Evolutionary conservation across 768 basidiomycete genomes (phyloP).

Genomic region (Boletus huronensis): DNA sequence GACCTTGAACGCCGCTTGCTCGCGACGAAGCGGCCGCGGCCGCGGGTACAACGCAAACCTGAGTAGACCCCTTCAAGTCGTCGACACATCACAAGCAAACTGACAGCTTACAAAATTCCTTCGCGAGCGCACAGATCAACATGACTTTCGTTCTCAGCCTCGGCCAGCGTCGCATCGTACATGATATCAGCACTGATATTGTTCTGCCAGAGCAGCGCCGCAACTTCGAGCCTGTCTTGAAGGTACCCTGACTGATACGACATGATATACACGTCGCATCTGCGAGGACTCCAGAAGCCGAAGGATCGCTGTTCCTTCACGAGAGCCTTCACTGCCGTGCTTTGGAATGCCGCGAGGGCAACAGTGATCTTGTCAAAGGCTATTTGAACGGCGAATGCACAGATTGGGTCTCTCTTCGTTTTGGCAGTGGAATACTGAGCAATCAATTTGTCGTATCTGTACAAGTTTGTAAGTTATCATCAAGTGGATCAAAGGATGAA

Average conservation of each 20-base stretch:
- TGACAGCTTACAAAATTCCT: conserved; percentile 67
- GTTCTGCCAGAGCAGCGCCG: conserved; percentile 72
- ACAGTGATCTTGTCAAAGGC: conserved; percentile 74
- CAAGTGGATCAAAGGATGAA: neutral
- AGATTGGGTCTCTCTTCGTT: conserved; percentile 49
- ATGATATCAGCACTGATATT: conserved; percentile 84
- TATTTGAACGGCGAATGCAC: conserved; percentile 74
- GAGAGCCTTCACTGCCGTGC: conserved; percentile 58
- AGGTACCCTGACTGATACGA: conserved; percentile 74
- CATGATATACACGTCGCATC: conserved; percentile 84
- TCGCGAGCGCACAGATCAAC: conserved; percentile 71
- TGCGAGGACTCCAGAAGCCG: conserved; percentile 85
- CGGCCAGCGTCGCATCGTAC: conserved; percentile 72
- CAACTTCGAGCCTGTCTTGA: conserved; percentile 75
- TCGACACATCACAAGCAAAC: neutral
- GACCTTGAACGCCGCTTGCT: conserved; percentile 72
- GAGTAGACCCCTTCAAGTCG: conserved; percentile 40
- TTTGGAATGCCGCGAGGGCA: conserved; percentile 67
- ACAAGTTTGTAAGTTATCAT: neutral
- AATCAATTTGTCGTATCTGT: conserved; percentile 73
- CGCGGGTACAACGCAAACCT: conserved; percentile 53
- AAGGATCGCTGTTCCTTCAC: conserved; percentile 80
- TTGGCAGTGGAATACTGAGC: conserved; percentile 54
- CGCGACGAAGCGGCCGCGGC: conserved; percentile 53
- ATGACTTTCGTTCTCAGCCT: conserved; percentile 61